phyloP scores from a whole-genome alignment of 2,329 filamentous ascomycete genomes.

The Fusarium pseudograminearum region DNA sequence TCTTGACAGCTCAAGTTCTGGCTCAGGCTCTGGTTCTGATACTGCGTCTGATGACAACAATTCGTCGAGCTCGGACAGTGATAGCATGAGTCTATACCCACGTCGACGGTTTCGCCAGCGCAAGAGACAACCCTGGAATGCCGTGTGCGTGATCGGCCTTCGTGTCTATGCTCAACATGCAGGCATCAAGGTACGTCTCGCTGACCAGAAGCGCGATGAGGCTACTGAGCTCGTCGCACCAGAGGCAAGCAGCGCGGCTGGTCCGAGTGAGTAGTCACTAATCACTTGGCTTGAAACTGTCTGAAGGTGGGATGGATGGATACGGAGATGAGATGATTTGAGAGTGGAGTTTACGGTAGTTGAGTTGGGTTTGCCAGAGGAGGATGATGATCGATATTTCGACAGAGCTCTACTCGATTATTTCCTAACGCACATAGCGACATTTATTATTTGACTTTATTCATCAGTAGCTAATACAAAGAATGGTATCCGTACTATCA shows the following conservation, averaged over 20 bases:
- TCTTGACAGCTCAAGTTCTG: slow-evolving; percentile 36
- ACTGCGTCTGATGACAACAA: slow-evolving; percentile 38
- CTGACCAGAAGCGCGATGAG: slow-evolving; percentile 50
- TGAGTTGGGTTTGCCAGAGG: neutral
- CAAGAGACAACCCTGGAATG: slow-evolving; percentile 54
- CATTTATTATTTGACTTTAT: neutral
- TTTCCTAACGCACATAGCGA: neutral
- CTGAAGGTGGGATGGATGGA: neutral
- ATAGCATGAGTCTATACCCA: slow-evolving; percentile 4
- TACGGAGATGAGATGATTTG: neutral
- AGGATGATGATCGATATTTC: neutral
- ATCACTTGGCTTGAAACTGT: neutral
- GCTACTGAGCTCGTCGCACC: slow-evolving; percentile 37
- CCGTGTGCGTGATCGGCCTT: slow-evolving; percentile 57
- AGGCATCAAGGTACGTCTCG: slow-evolving; percentile 52
- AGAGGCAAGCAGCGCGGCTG: slow-evolving; percentile 24
- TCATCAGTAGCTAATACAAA: slow-evolving; percentile 3
- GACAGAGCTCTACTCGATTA: neutral
- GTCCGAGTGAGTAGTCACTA: neutral
- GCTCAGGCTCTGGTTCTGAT: slow-evolving; percentile 37
- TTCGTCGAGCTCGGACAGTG: slow-evolving; percentile 43
- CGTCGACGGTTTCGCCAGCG: neutral
- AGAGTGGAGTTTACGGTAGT: slow-evolving; percentile 4
- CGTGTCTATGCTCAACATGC: slow-evolving; percentile 55
- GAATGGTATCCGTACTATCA: neutral